Evolutionary conservation across 352 stramenopile species (phyloP), one percentile per base, ranked within the genome.

Genomic region (Pythium insidiosum): DNA sequence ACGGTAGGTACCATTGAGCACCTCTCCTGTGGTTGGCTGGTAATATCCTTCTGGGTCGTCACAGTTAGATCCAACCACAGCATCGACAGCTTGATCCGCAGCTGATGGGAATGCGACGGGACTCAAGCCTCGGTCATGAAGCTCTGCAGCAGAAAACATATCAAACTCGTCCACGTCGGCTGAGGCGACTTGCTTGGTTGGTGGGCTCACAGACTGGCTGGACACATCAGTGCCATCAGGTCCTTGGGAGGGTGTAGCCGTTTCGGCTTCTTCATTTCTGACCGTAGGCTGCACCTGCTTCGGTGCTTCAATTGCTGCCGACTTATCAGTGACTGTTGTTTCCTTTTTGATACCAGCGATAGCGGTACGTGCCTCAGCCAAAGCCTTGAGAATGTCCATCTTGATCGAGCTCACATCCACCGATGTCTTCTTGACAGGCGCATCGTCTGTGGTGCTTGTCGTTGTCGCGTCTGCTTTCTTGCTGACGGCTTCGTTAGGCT

Each of bases 31-130:
- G 2, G 66, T 88, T 10, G 92, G 82, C 34, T 87, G 95, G 72
- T 99, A 99, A 66, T 99, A 99, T 7, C 97, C 97, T 34, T 99
- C 97, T 0, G 67, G 66, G 54, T 99, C 96, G 53, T 99, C 95
- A 48, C 85, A 98, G 55, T 98, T 97, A 18, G 82, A 89, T 34
- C 89, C 73, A 13, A 86, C 25, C 4, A 57, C 56, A 15, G 67
- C 58, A 23, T 66, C 56, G 12, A 66, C 59, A 24, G 73, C 54
- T n/a, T n/a, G n/a, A n/a, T n/a, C n/a, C 0, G 69, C 16, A 18
- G 36, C 15, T 6, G 43, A 20, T 9, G 51, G 58, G 6, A 66
- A 66, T 20, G 71, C 56, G 12, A 13, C 11, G 19, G 54, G 54
- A 33, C 54, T 63, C 6, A 54, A 16, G 4, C 58, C 61, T n/a